Conservation (phyloP, 768 basidiomycete species). For the Hericium coralloides region DNA sequence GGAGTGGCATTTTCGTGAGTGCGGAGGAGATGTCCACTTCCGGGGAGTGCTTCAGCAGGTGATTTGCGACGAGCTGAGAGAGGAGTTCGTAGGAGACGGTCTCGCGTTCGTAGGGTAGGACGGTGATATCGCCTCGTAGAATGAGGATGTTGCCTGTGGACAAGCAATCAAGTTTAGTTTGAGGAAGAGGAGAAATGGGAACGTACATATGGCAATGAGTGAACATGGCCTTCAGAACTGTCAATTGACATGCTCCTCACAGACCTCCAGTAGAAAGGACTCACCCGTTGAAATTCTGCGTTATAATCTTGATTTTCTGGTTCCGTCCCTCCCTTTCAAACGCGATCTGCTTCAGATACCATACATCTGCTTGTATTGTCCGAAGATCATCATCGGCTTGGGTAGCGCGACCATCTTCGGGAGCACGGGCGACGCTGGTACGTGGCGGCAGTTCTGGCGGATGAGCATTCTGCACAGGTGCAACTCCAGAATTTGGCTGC, state of each 20-base stretch:
- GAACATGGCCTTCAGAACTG: conserved; percentile 65
- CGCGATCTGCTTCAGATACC: conserved; percentile 64
- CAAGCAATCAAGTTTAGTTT: neutral
- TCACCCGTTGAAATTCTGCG: conserved; percentile 80
- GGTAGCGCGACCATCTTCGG: no score
- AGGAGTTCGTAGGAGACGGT: conserved; percentile 82
- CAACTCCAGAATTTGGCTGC: no score
- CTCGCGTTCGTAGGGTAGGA: conserved; percentile 54
- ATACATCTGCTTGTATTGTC: conserved; percentile 38
- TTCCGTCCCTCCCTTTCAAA: conserved; percentile 32
- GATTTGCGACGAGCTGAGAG: conserved; percentile 75
- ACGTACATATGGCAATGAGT: conserved; percentile 80
- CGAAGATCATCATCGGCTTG: no score
- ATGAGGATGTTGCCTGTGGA: conserved; percentile 80
- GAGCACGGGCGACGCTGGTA: no score
- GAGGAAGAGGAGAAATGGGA: neutral
- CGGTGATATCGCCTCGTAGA: conserved; percentile 70
- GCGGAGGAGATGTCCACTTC: conserved; percentile 63
- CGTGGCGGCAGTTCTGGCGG: no score
- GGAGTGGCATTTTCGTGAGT: conserved; percentile 52
- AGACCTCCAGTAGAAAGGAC: conserved; percentile 16
- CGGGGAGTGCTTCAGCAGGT: conserved; percentile 53
- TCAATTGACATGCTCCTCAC: neutral
- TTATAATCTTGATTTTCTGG: conserved; percentile 52
- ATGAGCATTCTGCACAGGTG: no score